Evolutionary conservation across 2,329 filamentous ascomycete species (phyloP).

Genomic region (Nemania sp.): DNA sequence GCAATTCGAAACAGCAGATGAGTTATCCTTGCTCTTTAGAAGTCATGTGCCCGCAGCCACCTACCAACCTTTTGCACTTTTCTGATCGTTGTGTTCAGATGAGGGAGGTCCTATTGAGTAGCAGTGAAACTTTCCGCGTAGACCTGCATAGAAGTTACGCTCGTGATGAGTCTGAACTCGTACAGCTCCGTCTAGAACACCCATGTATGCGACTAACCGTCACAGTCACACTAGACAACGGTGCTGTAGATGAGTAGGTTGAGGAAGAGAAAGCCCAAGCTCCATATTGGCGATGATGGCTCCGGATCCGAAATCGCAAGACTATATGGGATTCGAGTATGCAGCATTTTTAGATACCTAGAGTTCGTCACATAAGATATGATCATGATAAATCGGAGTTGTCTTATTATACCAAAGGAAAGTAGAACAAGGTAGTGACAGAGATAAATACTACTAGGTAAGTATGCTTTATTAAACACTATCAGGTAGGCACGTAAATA

Average conservation of each 20-base stretch:
- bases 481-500: no score
- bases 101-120: neutral
- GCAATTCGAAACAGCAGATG: conserved; percentile 18
- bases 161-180: neutral
- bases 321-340: no score
- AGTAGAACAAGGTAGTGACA: no score
- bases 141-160: neutral
- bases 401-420: no score
- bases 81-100: neutral
- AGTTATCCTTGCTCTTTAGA: neutral
- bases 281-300: no score
- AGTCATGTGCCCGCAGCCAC: conserved; percentile 9
- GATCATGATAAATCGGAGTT: no score
- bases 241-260: no score
- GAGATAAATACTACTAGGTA: no score
- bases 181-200: neutral
- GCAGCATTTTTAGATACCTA: no score
- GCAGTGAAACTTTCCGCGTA: neutral
- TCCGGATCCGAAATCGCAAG: no score
- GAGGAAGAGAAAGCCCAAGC: neutral
- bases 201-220: neutral
- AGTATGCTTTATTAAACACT: no score
- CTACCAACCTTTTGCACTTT: neutral
- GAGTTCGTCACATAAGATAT: no score
- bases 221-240: neutral